Conservation (phyloP, 2,329 filamentous ascomycete genomes). For the Aspergillus jensenii region DNA sequence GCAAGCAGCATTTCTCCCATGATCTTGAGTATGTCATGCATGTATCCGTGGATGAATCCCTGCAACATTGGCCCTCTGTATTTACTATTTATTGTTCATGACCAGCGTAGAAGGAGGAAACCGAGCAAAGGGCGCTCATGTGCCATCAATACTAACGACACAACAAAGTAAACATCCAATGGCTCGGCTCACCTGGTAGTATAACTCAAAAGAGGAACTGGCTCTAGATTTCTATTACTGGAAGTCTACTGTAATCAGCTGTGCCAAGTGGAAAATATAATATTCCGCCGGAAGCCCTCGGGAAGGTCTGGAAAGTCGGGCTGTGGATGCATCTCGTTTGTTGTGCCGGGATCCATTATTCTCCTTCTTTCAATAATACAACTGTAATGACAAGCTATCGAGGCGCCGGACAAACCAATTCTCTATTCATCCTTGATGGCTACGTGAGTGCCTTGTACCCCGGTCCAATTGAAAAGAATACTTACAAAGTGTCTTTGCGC, state of each 20-base stretch:
- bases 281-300: background rate
- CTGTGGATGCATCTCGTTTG: background rate
- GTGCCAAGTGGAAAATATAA: background rate
- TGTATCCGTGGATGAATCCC: background rate
- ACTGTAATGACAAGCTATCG: background rate
- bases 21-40: background rate
- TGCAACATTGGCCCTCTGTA: background rate
- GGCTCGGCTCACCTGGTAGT: background rate
- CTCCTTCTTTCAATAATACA: slow-evolving; percentile 1
- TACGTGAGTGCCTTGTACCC: background rate
- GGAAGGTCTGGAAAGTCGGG: background rate
- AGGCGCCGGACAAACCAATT: background rate
- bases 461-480: background rate
- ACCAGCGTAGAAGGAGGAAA: background rate
- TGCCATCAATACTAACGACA: background rate
- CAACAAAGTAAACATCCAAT: background rate
- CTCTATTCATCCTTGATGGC: background rate
- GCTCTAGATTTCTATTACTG: too few relatives aligned
- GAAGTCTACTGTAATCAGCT: too few relatives aligned
- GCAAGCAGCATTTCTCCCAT: background rate
- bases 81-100: too few relatives aligned
- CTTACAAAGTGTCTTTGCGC: too few relatives aligned
- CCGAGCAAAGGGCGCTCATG: background rate
- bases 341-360: slow-evolving; percentile 4
- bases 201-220: too few relatives aligned